These are phyloP conservation scores for Euphorbia pulcherrima DNA, from an alignment of 345 rosid genomes.

Conservation along the genomic window DNA sequence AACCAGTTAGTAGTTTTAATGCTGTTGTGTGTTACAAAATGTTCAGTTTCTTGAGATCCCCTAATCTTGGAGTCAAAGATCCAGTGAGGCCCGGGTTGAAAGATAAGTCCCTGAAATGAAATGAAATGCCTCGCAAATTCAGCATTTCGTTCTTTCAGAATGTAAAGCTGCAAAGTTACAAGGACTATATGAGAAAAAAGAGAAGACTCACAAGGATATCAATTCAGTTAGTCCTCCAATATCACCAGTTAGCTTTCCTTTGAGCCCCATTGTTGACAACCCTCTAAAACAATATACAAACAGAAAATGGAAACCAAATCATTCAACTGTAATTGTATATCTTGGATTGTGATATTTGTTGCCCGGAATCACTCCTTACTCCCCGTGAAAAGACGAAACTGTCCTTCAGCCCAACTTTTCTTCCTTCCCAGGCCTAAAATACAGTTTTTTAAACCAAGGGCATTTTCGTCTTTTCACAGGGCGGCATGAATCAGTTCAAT, in stretches of 20 bases:
- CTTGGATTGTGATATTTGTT: too few species aligned
- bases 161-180: too few species aligned
- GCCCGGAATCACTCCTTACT: too few species aligned
- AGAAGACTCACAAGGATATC: slow-evolving; percentile 69
- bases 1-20: background rate
- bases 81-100: slow-evolving; percentile 71
- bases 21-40: slow-evolving; percentile 51
- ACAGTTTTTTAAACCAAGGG: too few species aligned
- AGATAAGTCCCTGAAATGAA: slow-evolving; percentile 71
- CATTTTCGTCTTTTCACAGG: too few species aligned
- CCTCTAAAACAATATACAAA: slow-evolving; percentile 44
- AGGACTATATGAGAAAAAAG: too few species aligned
- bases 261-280: slow-evolving; percentile 72
- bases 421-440: too few species aligned
- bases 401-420: too few species aligned
- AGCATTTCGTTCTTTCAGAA: too few species aligned
- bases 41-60: slow-evolving; percentile 71
- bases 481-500: too few species aligned
- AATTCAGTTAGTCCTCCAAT: slow-evolving; percentile 81
- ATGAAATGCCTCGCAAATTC: slow-evolving; percentile 13
- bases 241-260: slow-evolving; percentile 83
- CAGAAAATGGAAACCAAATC: background rate
- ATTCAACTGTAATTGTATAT: too few species aligned
- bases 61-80: slow-evolving; percentile 61
- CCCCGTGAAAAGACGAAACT: too few species aligned